A percentile compares a stretch with the other conserved stretches of the same genome.
Conservation (phyloP, 1,139 yeast genomes). For the Taphrina communis region DNA sequence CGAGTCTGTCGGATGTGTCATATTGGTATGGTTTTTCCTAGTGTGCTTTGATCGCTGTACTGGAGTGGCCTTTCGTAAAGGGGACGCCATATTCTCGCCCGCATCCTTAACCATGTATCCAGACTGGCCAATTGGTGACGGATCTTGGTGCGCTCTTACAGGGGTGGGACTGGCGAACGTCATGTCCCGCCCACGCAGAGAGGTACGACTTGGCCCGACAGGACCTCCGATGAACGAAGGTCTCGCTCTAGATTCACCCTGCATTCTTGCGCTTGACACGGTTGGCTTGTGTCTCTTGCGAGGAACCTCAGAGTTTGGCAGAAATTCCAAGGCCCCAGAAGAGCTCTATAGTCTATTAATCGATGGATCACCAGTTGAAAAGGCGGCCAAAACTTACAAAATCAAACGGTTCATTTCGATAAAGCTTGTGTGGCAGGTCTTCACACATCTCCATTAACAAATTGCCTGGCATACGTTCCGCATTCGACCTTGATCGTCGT, state of each 20-base stretch:
- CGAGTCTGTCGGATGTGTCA: neutral
- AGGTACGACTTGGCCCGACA: neutral
- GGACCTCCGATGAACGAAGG: neutral
- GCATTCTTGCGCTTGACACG: neutral
- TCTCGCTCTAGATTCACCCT: neutral
- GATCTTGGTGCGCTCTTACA: neutral
- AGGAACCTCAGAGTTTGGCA: neutral
- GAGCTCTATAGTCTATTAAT: neutral
- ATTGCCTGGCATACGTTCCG: neutral
- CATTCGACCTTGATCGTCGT: neutral
- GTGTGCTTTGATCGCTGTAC: neutral
- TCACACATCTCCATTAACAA: neutral
- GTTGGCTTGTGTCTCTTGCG: neutral
- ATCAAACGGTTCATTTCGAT: neutral
- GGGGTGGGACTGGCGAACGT: conserved; percentile 2
- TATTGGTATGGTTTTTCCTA: neutral
- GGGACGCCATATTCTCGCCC: neutral
- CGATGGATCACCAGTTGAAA: neutral
- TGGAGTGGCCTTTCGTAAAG: neutral
- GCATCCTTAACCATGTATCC: neutral
- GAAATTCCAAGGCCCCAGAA: neutral
- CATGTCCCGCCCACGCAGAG: neutral
- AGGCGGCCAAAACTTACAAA: neutral
- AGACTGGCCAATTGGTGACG: neutral
- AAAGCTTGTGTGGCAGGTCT: neutral